Conservation (phyloP, 345 rosid genomes). For the Eucalyptus fibrosa region DNA sequence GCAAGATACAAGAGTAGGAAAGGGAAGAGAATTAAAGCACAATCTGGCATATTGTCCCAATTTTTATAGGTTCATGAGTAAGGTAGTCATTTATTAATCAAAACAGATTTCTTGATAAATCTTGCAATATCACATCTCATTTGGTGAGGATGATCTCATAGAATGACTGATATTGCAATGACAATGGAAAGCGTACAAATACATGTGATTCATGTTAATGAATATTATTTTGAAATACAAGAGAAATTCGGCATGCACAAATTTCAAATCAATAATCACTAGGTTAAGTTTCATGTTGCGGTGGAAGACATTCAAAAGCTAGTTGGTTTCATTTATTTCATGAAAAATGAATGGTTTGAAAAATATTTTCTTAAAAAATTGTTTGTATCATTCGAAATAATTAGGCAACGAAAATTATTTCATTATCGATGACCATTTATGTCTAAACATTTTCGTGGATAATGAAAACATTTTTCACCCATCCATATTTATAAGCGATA, state of each 20-base stretch:
- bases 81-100: not conserved
- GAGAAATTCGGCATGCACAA: not conserved
- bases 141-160: not conserved
- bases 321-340: not conserved
- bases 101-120: not conserved
- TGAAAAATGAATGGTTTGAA: too few relatives aligned
- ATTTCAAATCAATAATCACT: not conserved
- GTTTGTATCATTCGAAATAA: too few relatives aligned
- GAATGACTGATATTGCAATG: not conserved
- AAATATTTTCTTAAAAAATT: too few relatives aligned
- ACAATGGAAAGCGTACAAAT: not conserved
- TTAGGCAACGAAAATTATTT: too few relatives aligned
- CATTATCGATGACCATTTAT: too few relatives aligned
- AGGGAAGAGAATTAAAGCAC: not conserved
- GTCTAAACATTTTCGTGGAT: too few relatives aligned
- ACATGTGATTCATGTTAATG: not conserved
- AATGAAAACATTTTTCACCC: too few relatives aligned
- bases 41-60: not conserved
- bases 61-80: not conserved
- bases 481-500: too few relatives aligned
- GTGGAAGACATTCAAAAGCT: not conserved
- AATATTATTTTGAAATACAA: not conserved
- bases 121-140: not conserved
- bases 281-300: not conserved
- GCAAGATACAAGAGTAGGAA: not conserved